Base-by-base conservation (phyloP, 2,329 filamentous ascomycete genomes). In the Cercospora sp. region DNA sequence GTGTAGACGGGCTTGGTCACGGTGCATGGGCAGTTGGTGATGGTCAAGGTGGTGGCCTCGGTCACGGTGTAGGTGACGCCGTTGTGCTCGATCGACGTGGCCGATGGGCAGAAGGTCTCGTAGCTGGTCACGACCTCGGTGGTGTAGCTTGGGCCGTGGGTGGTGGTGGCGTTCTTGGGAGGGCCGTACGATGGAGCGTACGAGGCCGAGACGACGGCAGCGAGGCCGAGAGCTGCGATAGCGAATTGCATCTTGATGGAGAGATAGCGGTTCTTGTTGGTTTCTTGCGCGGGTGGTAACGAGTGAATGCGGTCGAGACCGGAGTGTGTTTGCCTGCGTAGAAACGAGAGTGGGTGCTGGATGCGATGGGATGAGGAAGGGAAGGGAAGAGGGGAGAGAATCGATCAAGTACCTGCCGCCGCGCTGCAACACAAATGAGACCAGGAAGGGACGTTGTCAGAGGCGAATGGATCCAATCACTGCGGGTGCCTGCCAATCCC, bases 331-430 rank as follows among this genome's bases (percentile, higher is more conserved):
- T 62, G 30, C 16, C 61, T 65, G 66, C 66, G 63, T 55, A 45
- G 66, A 68, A 68, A 45, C 57, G 64, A 65, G 58, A 60, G 62
- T 65, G 61, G 33, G 30, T 42, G 61, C 26, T 39, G 63, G 59
- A 63, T 81, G 82, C 5, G 85, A 87, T 81, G 82, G 4, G 85
- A 87, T 67, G 71, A 84, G 2, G 78, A 26, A 26, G 53, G n/a
- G 53, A 16, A 58, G 53, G 28, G 20, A 20, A n/a, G 26, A 30
- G 53, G 26, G 45, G 20, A 23, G 45, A 18, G 9, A 12, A 23
- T 48, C 45, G 18, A 51, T 51, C 45, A 51, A 51, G 45, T 51
- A 51, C 45, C 45, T 13, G 20, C 20, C 45, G 45, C 45, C 18
- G 12, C 45, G 10, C 36, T 42, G 36, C 36, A 42, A 23, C 45